Conservation (phyloP, 2,329 filamentous ascomycete species). For the Verticillium zaregamsianum region DNA sequence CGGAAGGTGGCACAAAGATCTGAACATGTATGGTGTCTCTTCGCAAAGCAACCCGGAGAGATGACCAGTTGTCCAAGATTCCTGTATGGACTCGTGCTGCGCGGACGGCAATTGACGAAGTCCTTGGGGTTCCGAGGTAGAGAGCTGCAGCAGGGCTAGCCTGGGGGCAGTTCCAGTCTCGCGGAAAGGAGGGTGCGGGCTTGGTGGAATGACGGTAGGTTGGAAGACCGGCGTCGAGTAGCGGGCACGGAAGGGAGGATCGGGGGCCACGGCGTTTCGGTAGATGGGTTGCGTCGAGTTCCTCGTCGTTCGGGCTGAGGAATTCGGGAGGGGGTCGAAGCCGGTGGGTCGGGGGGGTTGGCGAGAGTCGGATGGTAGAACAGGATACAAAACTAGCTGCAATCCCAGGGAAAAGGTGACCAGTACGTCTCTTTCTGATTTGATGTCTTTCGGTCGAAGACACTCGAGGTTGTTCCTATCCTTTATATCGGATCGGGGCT, state of each 20-base stretch:
- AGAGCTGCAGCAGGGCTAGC: neutral
- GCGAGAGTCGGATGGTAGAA: slow-evolving; percentile 7
- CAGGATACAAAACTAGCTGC: slow-evolving; percentile 17
- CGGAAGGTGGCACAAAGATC: slow-evolving; percentile 8
- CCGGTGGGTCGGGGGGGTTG: slow-evolving; percentile 10
- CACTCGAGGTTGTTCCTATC: slow-evolving; percentile 2
- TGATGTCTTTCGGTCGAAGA: slow-evolving; percentile 17
- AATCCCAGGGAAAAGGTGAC: slow-evolving; percentile 33
- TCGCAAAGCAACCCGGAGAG: neutral
- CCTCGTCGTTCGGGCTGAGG: slow-evolving; percentile 36
- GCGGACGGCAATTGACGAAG: slow-evolving; percentile 7
- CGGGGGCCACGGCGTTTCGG: slow-evolving; percentile 20
- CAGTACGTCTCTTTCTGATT: slow-evolving; percentile 24
- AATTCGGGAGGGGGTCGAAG: slow-evolving; percentile 26
- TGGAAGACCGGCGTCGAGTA: slow-evolving; percentile 8
- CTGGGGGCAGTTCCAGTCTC: slow-evolving; percentile 16
- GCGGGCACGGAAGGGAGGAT: slow-evolving; percentile 29
- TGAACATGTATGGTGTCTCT: slow-evolving; percentile 10
- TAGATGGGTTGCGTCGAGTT: slow-evolving; percentile 31
- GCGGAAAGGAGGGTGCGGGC: slow-evolving; percentile 7
- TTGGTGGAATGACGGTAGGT: slow-evolving; percentile 10
- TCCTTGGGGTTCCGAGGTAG: neutral
- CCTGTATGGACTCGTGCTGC: slow-evolving; percentile 1
- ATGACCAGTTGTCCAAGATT: neutral
- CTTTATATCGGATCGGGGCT: slow-evolving; percentile 3